Conservation (phyloP, 306 rosid genomes). For the Cicer chorassanicum region DNA sequence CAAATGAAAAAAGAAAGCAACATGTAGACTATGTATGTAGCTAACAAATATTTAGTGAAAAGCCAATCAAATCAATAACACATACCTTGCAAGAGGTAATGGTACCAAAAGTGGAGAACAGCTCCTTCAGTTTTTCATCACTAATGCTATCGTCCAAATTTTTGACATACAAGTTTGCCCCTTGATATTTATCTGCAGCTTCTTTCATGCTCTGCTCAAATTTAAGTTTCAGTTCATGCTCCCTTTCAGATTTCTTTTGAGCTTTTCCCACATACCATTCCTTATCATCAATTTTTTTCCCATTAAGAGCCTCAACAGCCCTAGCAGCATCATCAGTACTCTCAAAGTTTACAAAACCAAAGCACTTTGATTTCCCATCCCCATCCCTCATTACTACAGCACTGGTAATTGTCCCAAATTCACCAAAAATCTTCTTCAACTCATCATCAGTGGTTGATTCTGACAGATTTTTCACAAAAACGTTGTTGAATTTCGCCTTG, state of each 20-base stretch:
- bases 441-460: constrained; percentile 89
- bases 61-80: constrained; percentile 17
- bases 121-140: constrained; percentile 69
- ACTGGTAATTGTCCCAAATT: constrained; percentile 82
- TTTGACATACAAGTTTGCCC: constrained; percentile 71
- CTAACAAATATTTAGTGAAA: constrained; percentile 6
- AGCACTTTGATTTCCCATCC: constrained; percentile 93
- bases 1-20: constrained; percentile 41
- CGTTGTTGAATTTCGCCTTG: constrained; percentile 77
- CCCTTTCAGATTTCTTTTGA: constrained; percentile 68
- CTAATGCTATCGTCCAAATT: constrained; percentile 69
- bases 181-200: constrained; percentile 64
- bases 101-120: constrained; percentile 60
- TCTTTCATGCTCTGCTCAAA: constrained; percentile 75
- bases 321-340: constrained; percentile 71
- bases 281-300: constrained; percentile 62
- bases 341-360: constrained; percentile 96
- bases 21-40: constrained; percentile 15
- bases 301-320: constrained; percentile 72
- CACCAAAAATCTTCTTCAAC: constrained; percentile 67
- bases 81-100: constrained; percentile 73
- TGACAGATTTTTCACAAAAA: constrained; percentile 83
- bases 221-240: constrained; percentile 62
- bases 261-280: constrained; percentile 86
- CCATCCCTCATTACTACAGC: constrained; percentile 92